Evolutionary conservation across 768 basidiomycete species (phyloP).

Genomic region (Tephrocybe rancida): DNA sequence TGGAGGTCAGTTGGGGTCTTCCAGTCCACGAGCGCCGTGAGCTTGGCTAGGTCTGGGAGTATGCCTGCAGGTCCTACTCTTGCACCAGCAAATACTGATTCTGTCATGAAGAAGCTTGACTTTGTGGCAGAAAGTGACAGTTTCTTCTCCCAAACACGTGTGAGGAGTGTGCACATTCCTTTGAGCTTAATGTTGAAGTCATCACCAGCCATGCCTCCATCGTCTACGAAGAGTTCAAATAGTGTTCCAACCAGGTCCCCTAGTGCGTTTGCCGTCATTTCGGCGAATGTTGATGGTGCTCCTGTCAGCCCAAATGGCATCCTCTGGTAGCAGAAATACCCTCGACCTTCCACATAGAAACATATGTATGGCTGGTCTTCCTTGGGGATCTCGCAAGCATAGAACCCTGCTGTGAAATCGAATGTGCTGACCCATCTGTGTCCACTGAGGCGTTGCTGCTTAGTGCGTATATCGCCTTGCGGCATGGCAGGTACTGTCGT

Average conservation of each 20-base stretch:
- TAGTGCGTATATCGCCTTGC: constrained; percentile 38
- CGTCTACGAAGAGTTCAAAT: constrained; percentile 42
- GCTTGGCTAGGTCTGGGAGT: constrained; percentile 33
- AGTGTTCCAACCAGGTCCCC: constrained; percentile 24
- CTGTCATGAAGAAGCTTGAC: constrained; percentile 34
- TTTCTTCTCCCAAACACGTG: constrained; percentile 19
- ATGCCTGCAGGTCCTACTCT: constrained; percentile 33
- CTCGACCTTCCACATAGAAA: constrained; percentile 41
- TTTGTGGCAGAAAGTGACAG: constrained; percentile 2
- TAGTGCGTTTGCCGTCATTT: constrained; percentile 25
- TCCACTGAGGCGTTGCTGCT: constrained; percentile 36
- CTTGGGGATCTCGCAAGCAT: constrained; percentile 17
- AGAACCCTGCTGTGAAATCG: constrained; percentile 44
- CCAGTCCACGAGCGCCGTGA: constrained; percentile 38
- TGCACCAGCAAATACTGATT: constrained; percentile 36
- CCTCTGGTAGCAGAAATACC: constrained; percentile 19
- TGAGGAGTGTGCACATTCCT: constrained; percentile 25
- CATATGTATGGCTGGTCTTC: constrained; percentile 21
- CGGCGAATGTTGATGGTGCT: constrained; percentile 34
- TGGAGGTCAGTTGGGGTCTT: constrained; percentile 25
- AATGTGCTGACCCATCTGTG: constrained; percentile 32
- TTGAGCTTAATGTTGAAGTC: constrained; percentile 24
- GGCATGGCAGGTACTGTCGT: constrained; percentile 29
- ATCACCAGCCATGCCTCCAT: constrained; percentile 34
- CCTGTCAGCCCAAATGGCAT: constrained; percentile 34